Conservation (phyloP, 2,329 filamentous ascomycete species). For the Colletotrichum chlorophyti region DNA sequence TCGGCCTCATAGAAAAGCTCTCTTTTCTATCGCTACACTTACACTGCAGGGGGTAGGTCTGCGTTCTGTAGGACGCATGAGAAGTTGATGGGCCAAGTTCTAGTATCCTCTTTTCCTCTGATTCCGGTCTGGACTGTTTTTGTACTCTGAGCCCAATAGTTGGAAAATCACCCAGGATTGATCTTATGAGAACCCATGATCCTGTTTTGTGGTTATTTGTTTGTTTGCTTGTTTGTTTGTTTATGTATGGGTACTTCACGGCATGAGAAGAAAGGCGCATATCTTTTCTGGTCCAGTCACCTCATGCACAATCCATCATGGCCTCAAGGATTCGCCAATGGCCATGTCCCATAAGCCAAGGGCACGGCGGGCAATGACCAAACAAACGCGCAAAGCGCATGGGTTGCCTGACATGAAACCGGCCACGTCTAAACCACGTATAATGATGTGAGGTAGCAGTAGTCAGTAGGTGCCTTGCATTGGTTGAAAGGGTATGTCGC, state of each 20-base stretch:
- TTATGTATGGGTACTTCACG: too few relatives aligned
- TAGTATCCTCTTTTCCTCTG: not conserved
- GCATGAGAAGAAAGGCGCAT: too few relatives aligned
- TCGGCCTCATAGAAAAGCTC: too few relatives aligned
- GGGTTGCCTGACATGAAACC: constrained; percentile 18
- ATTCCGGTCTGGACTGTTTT: constrained; percentile 4
- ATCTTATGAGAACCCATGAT: too few relatives aligned
- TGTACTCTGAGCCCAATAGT: not conserved
- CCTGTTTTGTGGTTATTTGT: too few relatives aligned
- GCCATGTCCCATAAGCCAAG: too few relatives aligned
- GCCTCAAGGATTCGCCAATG: constrained; percentile 1
- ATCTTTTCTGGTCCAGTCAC: not conserved
- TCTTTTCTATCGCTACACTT: too few relatives aligned
- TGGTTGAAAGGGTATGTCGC: too few relatives aligned
- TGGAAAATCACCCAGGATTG: too few relatives aligned
- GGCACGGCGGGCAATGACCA: constrained; percentile 16
- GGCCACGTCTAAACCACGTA: too few relatives aligned
- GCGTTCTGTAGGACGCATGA: not conserved
- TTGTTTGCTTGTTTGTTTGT: too few relatives aligned
- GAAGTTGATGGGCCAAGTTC: not conserved
- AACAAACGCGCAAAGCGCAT: constrained; percentile 21
- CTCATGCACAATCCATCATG: constrained; percentile 14
- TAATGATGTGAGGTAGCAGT: too few relatives aligned
- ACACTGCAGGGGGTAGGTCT: not conserved
- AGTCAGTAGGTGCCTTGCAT: constrained; percentile 20